Evolutionary conservation across 108 stramenopile genomes (phyloP).

Genomic region (Chaetoceros tenuissimus): DNA sequence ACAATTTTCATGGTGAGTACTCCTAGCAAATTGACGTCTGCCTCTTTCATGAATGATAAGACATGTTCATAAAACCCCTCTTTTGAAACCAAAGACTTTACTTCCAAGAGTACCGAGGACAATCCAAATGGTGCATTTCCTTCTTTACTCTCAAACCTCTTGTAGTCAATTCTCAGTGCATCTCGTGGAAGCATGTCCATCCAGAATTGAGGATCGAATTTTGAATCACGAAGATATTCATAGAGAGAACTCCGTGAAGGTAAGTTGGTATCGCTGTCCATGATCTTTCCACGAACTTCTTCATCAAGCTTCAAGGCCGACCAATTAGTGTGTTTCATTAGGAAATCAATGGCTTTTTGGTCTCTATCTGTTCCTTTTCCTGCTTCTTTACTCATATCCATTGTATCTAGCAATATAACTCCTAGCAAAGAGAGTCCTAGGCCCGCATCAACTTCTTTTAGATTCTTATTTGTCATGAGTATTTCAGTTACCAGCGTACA

Average conservation of each 20-base stretch:
- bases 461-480: background rate
- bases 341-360: conserved; percentile 32
- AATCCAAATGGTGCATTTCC: conserved; percentile 42
- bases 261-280: background rate
- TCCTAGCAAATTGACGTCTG: conserved; percentile 16
- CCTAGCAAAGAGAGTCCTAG: conserved; percentile 57
- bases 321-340: conserved; percentile 48
- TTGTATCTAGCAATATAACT: conserved; percentile 71
- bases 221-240: conserved; percentile 43
- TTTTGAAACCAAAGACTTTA: conserved; percentile 29
- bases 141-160: conserved; percentile 27
- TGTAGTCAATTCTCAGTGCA: conserved; percentile 66
- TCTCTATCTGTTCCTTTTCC: conserved; percentile 71
- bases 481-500: conserved; percentile 56
- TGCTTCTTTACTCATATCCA: conserved; percentile 57
- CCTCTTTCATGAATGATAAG: conserved; percentile 25
- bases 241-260: conserved; percentile 43
- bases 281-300: background rate
- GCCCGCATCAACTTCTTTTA: background rate
- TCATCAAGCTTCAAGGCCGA: conserved; percentile 1
- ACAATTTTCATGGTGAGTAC: conserved; percentile 9
- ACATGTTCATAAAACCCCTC: conserved; percentile 13
- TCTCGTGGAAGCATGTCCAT: conserved; percentile 27
- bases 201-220: conserved; percentile 72
- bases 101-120: conserved; percentile 54